Percentiles rank a stretch among this genome's conserved stretches.
phyloP scores from a whole-genome alignment of 225 moss, liverwort and hornwort genomes.

The Physcomitrellopsis africana region DNA sequence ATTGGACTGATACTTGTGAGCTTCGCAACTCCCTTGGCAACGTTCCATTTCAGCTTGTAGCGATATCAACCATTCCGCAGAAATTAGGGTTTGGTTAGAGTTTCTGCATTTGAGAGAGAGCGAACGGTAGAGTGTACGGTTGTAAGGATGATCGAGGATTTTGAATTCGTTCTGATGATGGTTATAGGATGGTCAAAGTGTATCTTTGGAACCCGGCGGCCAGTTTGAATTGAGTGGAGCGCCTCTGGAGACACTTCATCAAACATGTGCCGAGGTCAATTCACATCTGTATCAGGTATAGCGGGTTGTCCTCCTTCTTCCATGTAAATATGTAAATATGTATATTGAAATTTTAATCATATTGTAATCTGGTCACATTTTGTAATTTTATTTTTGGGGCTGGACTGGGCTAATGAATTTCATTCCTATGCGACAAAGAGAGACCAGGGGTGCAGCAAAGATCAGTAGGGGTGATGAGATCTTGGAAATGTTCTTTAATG shows the following conservation, averaged over 20 bases:
- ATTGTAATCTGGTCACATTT: background rate
- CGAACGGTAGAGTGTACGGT: background rate
- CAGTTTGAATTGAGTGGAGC: constrained; percentile 98
- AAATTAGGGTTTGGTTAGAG: background rate
- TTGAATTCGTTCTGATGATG: constrained; percentile 12
- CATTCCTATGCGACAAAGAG: background rate
- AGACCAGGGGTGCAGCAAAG: background rate
- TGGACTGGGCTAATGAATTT: background rate
- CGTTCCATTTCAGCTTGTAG: background rate
- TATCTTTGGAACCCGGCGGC: constrained; percentile 94
- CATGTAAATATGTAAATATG: too few species aligned
- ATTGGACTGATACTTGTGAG: constrained; percentile 87
- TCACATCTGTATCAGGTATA: constrained; percentile 87
- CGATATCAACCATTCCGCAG: background rate
- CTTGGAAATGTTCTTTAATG: background rate
- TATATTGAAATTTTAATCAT: too few species aligned
- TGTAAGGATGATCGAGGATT: background rate
- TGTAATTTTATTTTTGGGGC: background rate
- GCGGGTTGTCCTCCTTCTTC: background rate
- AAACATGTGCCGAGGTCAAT: constrained; percentile 95
- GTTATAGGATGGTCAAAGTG: constrained; percentile 78
- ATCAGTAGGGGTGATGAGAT: background rate
- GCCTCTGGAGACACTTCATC: constrained; percentile 83
- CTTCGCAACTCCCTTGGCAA: too few species aligned
- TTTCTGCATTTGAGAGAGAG: constrained; percentile 4